Evolutionary conservation across 1,139 yeast genomes (phyloP).

Genomic region (Candida anutae): DNA sequence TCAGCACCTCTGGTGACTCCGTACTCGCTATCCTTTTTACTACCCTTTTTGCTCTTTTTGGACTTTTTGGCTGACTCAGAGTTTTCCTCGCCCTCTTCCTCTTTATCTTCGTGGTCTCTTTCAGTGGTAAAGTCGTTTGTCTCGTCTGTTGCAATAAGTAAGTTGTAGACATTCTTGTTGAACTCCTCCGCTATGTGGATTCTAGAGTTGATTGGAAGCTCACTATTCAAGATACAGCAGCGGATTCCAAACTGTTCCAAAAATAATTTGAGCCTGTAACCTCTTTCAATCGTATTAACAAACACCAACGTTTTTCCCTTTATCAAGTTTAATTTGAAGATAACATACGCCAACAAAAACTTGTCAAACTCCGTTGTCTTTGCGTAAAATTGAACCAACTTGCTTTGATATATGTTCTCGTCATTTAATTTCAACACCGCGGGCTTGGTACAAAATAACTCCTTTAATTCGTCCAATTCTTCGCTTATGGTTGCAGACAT

Average conservation of each 20-base stretch:
- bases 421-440: constrained; percentile 76
- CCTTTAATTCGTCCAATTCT: constrained; percentile 71
- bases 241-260: constrained; percentile 92
- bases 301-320: constrained; percentile 88
- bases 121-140: constrained; percentile 39
- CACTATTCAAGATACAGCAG: constrained; percentile 84
- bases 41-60: constrained; percentile 20
- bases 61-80: constrained; percentile 7
- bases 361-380: constrained; percentile 87
- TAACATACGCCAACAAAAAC: constrained; percentile 82
- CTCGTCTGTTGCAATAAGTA: constrained; percentile 94
- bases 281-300: constrained; percentile 93
- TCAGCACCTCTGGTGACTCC: constrained; percentile 98
- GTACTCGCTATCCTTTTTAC: constrained; percentile 60
- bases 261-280: constrained; percentile 83
- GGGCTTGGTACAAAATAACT: constrained; percentile 75
- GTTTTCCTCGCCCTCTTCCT: constrained; percentile 29
- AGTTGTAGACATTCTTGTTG: constrained; percentile 79
- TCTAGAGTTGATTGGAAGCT: constrained; percentile 87
- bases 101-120: constrained; percentile 40
- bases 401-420: constrained; percentile 48
- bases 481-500: constrained; percentile 96
- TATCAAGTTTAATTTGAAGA: constrained; percentile 79
- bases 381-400: constrained; percentile 78
- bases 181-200: constrained; percentile 93